Percentiles rank a stretch among this genome's conserved stretches.
Evolutionary conservation across 1,139 yeast genomes (phyloP).

Genomic region (Suhomyces bribrorum): DNA sequence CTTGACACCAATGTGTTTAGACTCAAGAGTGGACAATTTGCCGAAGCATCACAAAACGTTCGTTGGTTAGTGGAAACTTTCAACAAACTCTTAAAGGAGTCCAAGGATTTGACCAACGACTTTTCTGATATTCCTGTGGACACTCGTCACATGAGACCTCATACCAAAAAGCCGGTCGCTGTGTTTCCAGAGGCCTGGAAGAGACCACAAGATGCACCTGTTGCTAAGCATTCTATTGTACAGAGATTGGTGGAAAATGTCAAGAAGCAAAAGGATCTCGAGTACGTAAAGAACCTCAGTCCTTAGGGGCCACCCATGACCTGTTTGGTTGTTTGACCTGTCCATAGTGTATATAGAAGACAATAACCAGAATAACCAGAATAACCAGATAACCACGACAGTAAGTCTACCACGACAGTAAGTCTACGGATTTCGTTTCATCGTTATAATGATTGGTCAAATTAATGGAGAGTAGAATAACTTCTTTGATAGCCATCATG

Average conservation of each 20-base stretch:
- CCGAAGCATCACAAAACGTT: slow-evolving; percentile 85
- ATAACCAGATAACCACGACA: no score
- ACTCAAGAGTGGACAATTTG: slow-evolving; percentile 62
- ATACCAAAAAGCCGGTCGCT: slow-evolving; percentile 39
- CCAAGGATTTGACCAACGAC: slow-evolving; percentile 63
- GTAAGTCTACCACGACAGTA: no score
- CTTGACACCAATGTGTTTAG: slow-evolving; percentile 57
- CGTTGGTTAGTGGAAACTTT: slow-evolving; percentile 67
- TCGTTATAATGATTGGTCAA: no score
- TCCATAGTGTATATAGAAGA: background rate
- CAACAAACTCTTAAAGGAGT: slow-evolving; percentile 58
- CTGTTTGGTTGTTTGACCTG: background rate
- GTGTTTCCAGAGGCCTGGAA: slow-evolving; percentile 84
- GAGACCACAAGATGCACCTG: slow-evolving; percentile 70
- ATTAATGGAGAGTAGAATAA: no score
- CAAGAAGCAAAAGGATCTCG: slow-evolving; percentile 34
- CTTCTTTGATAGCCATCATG: no score
- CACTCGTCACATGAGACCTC: slow-evolving; percentile 61
- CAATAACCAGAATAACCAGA: background rate
- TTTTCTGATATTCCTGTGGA: slow-evolving; percentile 83
- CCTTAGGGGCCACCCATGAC: slow-evolving; percentile 22
- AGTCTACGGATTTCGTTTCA: no score
- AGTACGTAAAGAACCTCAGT: slow-evolving; percentile 27
- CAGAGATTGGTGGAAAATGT: slow-evolving; percentile 37
- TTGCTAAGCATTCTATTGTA: slow-evolving; percentile 33